Evolutionary conservation across 352 stramenopile species (phyloP), one percentile per base, ranked within the genome.

Genomic region (Phytophthora sp.): DNA sequence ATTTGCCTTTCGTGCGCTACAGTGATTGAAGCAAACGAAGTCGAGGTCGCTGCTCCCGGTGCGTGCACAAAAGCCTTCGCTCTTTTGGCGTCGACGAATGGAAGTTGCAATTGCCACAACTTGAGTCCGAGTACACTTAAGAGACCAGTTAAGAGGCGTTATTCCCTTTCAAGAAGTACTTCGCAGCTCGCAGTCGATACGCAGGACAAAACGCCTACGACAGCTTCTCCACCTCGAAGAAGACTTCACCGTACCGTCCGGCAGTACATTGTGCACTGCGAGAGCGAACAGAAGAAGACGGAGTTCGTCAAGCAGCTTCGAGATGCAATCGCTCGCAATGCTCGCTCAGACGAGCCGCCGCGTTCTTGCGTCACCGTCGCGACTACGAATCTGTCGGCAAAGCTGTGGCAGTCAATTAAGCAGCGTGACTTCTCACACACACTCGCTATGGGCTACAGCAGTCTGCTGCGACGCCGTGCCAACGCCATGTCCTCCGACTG

Each of bases 1-100:
- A 74, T 90, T 59, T 90, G 81, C 52, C 67, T 90, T 38, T 86
- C 79, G 5, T 90, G 81, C 29, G 79, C 77, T 1, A 61, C 59
- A 1, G 57, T 89, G 24, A 33, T 77, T 29, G 76, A 84, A 33
- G 60, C 68, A 20, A 49, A 23, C 11, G 21, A 41, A 38, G 54
- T 39, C 46, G 35, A 63, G n/a, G 27, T 31, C 21, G 7, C 35
- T 41, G 3, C 3, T 4, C 26, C 55, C 0, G 18, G 36, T n/a
- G 18, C 20, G 8, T 50, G 33, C n/a, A 11, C 46, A 0, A 46
- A 54, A 24, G 60, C 67, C 11, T 86, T 89, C 35, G 71, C 55
- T 46, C 69, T 89, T 1, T 62, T 82, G 44, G 80, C 78, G 2
- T 71, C 76, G 29, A 89, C 86, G 56, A 66, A 74, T 21, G 80